phyloP scores from a whole-genome alignment of 768 basidiomycete genomes.

The Hydnum rufescens region DNA sequence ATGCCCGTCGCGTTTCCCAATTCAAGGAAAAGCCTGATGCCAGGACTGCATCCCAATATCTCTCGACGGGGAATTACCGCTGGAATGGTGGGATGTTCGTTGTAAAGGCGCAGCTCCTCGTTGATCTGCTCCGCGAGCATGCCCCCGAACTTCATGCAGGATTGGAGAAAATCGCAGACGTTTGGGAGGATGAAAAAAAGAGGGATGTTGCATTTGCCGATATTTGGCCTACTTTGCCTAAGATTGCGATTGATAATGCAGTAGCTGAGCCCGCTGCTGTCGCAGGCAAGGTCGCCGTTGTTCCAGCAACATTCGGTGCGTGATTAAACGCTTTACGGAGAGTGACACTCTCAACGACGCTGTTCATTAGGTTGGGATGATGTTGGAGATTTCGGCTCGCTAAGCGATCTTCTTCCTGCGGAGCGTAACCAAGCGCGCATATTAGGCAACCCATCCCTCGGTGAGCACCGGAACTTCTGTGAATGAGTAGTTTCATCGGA shows the following conservation, averaged over 20 bases:
- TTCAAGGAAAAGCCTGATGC: constrained; percentile 90
- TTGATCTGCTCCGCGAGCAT: constrained; percentile 53
- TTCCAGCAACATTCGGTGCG: constrained; percentile 81
- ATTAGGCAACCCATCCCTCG: constrained; percentile 37
- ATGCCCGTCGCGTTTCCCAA: constrained; percentile 61
- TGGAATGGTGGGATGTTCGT: constrained; percentile 95
- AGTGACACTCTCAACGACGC: too few species aligned
- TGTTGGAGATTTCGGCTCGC: constrained; percentile 77
- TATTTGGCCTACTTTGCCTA: constrained; percentile 60
- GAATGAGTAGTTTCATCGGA: too few species aligned
- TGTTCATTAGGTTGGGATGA: constrained; percentile 97
- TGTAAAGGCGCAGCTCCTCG: constrained; percentile 53
- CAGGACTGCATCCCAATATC: constrained; percentile 68
- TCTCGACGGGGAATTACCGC: constrained; percentile 69
- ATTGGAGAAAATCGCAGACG: constrained; percentile 41
- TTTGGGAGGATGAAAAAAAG: constrained; percentile 43
- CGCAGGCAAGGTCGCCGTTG: constrained; percentile 64
- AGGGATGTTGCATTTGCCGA: constrained; percentile 40
- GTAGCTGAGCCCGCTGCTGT: constrained; percentile 73
- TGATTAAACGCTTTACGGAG: too few species aligned
- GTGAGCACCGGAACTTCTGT: neutral
- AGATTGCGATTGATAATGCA: constrained; percentile 76
- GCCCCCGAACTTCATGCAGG: constrained; percentile 53
- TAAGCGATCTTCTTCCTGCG: constrained; percentile 67
- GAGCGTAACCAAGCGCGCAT: constrained; percentile 73